Base-by-base conservation (phyloP, 495 filamentous ascomycete species). In the Xylaria longipes region DNA sequence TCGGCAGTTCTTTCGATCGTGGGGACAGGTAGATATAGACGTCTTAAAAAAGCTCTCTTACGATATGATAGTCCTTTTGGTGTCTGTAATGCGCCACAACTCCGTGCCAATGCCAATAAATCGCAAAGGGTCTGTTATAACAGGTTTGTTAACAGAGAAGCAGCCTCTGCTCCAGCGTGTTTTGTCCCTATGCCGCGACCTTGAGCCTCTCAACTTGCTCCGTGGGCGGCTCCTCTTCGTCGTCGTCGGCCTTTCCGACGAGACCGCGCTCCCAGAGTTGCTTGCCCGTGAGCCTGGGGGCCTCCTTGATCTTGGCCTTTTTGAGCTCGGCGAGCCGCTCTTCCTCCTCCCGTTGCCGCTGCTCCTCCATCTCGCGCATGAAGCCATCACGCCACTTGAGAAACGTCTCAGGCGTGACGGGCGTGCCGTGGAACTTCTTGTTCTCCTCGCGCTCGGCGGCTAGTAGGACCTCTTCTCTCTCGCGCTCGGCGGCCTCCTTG, bases 401-500 rank as follows among this genome's bases (percentile, higher is more conserved):
- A 76, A 98, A 99, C 4, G 90, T 91, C 83, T 97, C 94, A 27
- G 86, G 82, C 45, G 89, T 98, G 3, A 99, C 96, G 48, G 86
- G 85, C 62, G 93, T 93, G n/a, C 96, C 96, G 72, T 94, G 91
- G 82, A 99, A 99, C 80, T 98, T 98, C 68, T 90, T 87, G 79
- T 98, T 98, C 84, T 98, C 96, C 80, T 95, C 93, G 71, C 92
- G 92, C 80, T 99, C 97, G 1, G 87, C 89, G 73, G 90, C 90
- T 0, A 89, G 83, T 6, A 89, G 76, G n/a, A 84, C 88, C 71
- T 90, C 86, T 65, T 97, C 94, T 56, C 86, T 87, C 70, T 76
- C 84, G 73, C 89, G 85, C 12, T 88, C 87, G 11, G 86, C 90
- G 8, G 85, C 88, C 61, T 89, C 86, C 60, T 74, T 82, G 29